Percentiles rank a stretch among this genome's conserved stretches.
phyloP scores from a whole-genome alignment of 176 grass and related monocot species.

The Miscanthus lutarioriparius region DNA sequence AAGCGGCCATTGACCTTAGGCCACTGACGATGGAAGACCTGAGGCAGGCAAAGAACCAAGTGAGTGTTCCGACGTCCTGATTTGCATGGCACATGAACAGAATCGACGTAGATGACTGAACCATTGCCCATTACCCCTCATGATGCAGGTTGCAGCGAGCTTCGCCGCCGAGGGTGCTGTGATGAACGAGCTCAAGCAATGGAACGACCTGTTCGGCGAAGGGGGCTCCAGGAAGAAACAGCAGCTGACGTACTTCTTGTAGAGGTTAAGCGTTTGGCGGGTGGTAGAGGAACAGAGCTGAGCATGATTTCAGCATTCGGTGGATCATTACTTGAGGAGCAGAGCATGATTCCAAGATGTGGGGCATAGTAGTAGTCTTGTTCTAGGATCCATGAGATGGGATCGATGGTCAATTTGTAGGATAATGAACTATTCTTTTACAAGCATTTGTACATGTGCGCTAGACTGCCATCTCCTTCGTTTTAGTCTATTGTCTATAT shows the following conservation, averaged over 20 bases:
- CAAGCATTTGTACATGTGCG: constrained; percentile 1
- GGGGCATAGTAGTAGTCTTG: background rate
- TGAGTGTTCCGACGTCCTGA: constrained; percentile 33
- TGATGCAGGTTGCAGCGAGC: constrained; percentile 78
- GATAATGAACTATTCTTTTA: constrained; percentile 41
- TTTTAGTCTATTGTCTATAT: background rate
- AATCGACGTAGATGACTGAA: background rate
- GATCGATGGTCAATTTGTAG: background rate
- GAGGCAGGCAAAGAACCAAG: constrained; percentile 88
- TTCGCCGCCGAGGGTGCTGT: constrained; percentile 71
- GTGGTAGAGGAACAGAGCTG: background rate
- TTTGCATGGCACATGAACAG: background rate
- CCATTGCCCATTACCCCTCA: background rate
- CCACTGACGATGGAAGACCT: constrained; percentile 90
- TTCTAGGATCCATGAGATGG: background rate
- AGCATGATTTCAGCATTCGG: no score
- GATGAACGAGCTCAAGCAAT: constrained; percentile 94
- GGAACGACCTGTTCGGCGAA: constrained; percentile 86
- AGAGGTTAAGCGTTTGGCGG: background rate
- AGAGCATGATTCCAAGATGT: background rate
- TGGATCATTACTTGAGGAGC: no score
- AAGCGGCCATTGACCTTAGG: constrained; percentile 50
- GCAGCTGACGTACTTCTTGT: constrained; percentile 90
- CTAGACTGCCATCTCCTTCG: constrained; percentile 22
- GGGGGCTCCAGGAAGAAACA: constrained; percentile 93